Base-by-base conservation (phyloP, 768 basidiomycete genomes). In the Hericium alpestre region DNA sequence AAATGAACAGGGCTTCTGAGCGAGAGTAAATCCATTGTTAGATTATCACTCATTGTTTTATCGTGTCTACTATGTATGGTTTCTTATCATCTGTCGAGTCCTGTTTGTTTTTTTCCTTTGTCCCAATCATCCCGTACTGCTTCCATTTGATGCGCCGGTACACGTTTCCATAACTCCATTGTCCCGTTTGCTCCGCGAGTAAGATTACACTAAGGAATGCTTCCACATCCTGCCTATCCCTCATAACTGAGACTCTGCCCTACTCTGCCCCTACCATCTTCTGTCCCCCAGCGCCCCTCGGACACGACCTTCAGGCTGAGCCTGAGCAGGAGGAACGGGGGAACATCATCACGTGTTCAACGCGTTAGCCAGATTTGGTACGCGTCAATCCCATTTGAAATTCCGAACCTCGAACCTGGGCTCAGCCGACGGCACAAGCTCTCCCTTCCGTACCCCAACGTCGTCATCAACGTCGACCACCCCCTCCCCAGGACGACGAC, bases 1-100 rank as follows among this genome's bases (percentile, higher is more conserved):
- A 87, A 59, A 69, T 88, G 32, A 81, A 87, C 63, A 79, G 76
- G 65, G 84, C 86, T 2, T 65, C 69, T n/a, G 75, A 77, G 41
- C 61, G 69, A 54, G 78, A 74, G 55, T 67, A 56, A 61, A 63
- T 15, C 11, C 16, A 51, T 11, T 39, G 8, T 47, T 27, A 18
- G n/a, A 11, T 54, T 55, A 20, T 39, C 38, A 22, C 10, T 32
- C 40, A 18, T 50, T 25, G 47, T 32, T 53, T 18, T 53, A 16
- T 39, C 48, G n/a, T 52, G 20, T 46, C 43, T 13, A 32, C 32
- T 46, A 4, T 20, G n/a, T 46, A 46, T 15, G 16, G n/a, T n/a
- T 46, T 10, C 32, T 32, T 32, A 32, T 32, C 32, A 1, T 7
- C 32, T 32, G 9, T 32, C 32, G 32, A 4, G 6, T 32, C 6